Base-by-base conservation (phyloP, 163 green algal species). In the Coccomyxa subellipsoidea region DNA sequence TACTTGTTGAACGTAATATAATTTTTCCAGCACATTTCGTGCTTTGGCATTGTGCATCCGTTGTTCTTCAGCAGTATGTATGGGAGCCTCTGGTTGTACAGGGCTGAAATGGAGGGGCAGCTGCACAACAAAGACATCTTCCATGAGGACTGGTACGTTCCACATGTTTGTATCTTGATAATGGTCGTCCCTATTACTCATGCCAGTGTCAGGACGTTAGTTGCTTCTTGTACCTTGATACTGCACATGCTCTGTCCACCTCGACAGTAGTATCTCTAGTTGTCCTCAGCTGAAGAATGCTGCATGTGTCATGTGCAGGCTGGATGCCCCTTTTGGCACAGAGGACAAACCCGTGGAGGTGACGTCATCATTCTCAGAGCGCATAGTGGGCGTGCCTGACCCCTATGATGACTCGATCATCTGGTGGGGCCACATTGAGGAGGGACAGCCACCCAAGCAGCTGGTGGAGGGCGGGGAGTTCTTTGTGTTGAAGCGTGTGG, bases 331-430 rank as follows among this genome's bases (percentile, higher is more conserved):
- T 10, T 92, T 88, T 78, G 93, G 93, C 53, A 97, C 93, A 27
- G 85, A 91, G 82, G 89, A 93, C 29, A 92, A 93, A 75, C 93
- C 93, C 15, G 91, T 95, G 47, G 91, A 93, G 78, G 93, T 97
- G 53, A 90, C 90, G 29, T 93, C 86, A 38, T 85, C 82, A 31
- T 93, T 92, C 77, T 73, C 76, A 34, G 88, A 96, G 78, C 84
- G 93, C 38, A 91, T 97, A 73, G 93, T 97, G 35, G 93, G 93
- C 18, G 92, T 95, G 36, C 88, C 90, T 54, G 93, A 97, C 83
- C 93, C 93, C 9, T 92, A 95, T 77, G 93, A 97, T 83, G 93
- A 97, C 86, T 94, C 87, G 37, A 90, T 94, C 76, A 88, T 96
- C 36, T 88, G 84, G 84, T 97, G 93, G 93, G 92, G 91, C 47